Evolutionary conservation across 2,329 filamentous ascomycete species (phyloP), one percentile per base, ranked within the genome.

Genomic region (Penicillium janthinellum): DNA sequence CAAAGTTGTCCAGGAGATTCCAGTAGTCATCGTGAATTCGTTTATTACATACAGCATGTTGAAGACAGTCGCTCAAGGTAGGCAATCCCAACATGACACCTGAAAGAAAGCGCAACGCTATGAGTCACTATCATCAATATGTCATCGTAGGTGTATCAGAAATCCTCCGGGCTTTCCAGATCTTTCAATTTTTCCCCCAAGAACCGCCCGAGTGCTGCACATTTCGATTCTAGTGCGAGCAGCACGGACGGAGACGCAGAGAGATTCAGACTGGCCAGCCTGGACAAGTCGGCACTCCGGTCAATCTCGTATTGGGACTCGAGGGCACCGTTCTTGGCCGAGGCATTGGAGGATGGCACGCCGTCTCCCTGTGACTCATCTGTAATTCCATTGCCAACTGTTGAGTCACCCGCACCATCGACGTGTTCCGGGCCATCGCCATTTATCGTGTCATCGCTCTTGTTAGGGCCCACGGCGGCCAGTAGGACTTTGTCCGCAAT

Each of bases 401-500:
- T 35, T 17, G 38, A 14, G n/a, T 57, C 56, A 28, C 15, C 31
- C 17, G 45, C 37, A 31, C 47, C 52, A 5, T 67, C 61, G 2
- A 44, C 25, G 44, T 54, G 38, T 25, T 67, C 48, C 22, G 51
- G 3, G 34, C 60, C 12, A 53, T 38, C 42, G 31, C 64, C 66
- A n/a, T 63, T 64, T 11, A 47, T 41, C 31, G 53, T 54, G 3
- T 59, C 54, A 20, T 67, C 67, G 20, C 63, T n/a, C 55, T 71
- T 75, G 11, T 73, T 73, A 7, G 77, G 76, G 7, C 77, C 77
- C 2, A 78, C 72, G 3, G 75, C 76, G 5, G 77, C 77, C 17
- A 79, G 70, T 17, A 78, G 75, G 15, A 79, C 75, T 59, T 77
- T 78, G 56, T 78, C 76, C 34, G 76, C 77, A 53, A 79, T 74